Conservation (phyloP, 2,329 filamentous ascomycete genomes). For the Colletotrichum endophyticum region DNA sequence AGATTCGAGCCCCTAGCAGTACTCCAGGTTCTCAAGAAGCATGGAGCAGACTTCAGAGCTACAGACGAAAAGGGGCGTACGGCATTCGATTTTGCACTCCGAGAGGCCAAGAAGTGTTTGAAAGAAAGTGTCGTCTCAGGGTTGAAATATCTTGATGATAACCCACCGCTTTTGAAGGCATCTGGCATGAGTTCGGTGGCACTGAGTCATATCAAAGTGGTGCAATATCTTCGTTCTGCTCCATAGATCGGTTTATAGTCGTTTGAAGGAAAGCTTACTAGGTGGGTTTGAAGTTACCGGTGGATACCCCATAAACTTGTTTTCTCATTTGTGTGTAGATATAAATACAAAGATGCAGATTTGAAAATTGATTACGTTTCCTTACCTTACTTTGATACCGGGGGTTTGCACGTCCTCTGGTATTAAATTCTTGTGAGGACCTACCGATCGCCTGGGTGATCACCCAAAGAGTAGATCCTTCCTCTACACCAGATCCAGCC, state of each 20-base stretch:
- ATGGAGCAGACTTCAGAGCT: not conserved
- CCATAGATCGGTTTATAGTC: too few relatives aligned
- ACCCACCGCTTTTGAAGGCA: not conserved
- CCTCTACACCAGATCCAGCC: not conserved
- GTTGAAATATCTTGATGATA: not conserved
- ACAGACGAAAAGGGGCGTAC: not conserved
- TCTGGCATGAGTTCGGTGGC: not conserved
- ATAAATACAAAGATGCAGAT: too few relatives aligned
- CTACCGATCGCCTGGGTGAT: too few relatives aligned
- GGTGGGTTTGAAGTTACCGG: too few relatives aligned
- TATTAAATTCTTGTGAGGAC: too few relatives aligned
- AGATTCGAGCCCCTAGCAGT: not conserved
- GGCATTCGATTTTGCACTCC: not conserved
- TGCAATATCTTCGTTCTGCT: not conserved
- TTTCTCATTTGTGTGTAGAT: too few relatives aligned
- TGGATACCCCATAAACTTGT: too few relatives aligned
- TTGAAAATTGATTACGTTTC: too few relatives aligned
- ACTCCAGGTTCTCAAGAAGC: not conserved
- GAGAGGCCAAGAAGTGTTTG: not conserved
- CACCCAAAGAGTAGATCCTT: too few relatives aligned
- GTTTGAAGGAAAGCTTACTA: too few relatives aligned
- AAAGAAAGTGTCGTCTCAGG: not conserved
- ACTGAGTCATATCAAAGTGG: not conserved
- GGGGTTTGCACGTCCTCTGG: too few relatives aligned
- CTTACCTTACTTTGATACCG: too few relatives aligned